These are phyloP conservation scores for Phoenix dactylifera DNA, from an alignment of 176 grass and related monocot species.

Conservation along the genomic window DNA sequence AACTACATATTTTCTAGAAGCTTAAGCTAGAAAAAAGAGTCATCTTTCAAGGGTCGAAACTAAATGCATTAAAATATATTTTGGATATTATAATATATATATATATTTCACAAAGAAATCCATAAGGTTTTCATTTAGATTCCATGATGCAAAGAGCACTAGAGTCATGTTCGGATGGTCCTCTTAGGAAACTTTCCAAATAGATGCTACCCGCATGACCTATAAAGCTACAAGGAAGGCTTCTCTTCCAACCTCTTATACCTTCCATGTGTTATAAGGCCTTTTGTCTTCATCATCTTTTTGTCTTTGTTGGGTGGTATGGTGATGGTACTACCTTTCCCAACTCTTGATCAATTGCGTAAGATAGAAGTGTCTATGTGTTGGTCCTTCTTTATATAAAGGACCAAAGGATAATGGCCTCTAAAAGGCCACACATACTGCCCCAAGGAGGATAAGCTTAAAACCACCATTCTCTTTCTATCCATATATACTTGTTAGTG, in stretches of 20 bases:
- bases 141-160: conserved; percentile 49
- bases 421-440: conserved; percentile 34
- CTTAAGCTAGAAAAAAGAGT: too few species aligned
- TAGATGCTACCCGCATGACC: neutral
- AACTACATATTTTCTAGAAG: too few species aligned
- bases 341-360: conserved; percentile 31
- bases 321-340: neutral
- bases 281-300: conserved; percentile 17
- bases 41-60: too few species aligned
- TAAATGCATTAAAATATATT: too few species aligned
- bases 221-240: too few species aligned
- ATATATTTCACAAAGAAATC: too few species aligned
- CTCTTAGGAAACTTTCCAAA: neutral
- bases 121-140: conserved; percentile 24
- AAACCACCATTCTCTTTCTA: conserved; percentile 25
- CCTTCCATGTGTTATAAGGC: neutral
- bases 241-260: neutral
- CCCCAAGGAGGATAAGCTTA: conserved; percentile 69
- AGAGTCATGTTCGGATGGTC: neutral
- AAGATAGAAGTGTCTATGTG: conserved; percentile 32
- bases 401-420: conserved; percentile 40
- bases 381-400: conserved; percentile 28
- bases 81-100: too few species aligned
- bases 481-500: conserved; percentile 15
- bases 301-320: conserved; percentile 10